phyloP scores from a whole-genome alignment of 345 rosid genomes.

The Ceriops tagal region DNA sequence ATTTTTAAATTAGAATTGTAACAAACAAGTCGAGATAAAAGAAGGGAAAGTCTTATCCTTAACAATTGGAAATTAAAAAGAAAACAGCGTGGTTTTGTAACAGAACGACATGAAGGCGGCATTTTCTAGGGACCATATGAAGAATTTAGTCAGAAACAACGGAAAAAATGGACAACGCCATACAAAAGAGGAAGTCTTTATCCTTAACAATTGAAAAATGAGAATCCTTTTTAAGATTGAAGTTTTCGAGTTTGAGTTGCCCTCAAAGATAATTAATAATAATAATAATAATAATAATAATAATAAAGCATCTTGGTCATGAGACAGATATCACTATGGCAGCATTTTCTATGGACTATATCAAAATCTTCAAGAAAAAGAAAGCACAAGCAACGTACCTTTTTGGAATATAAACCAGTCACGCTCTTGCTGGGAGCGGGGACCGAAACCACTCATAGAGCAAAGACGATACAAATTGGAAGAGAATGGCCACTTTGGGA shows the following conservation, averaged over 20 bases:
- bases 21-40: too few relatives aligned
- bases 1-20: too few relatives aligned
- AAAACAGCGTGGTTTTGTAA: too few relatives aligned
- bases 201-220: too few relatives aligned
- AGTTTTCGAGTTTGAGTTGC: background rate
- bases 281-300: background rate
- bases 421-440: background rate
- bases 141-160: too few relatives aligned
- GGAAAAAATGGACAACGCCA: too few relatives aligned
- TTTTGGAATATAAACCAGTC: background rate
- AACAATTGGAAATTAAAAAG: too few relatives aligned
- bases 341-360: conserved; percentile 12
- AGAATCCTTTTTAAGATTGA: too few relatives aligned
- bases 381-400: background rate
- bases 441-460: background rate
- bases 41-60: too few relatives aligned
- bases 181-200: too few relatives aligned
- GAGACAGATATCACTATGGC: background rate
- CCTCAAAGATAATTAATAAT: background rate
- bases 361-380: background rate
- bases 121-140: too few relatives aligned
- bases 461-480: background rate
- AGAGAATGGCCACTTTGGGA: background rate
- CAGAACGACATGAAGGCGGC: too few relatives aligned
- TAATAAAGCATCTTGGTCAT: background rate